phyloP scores from a whole-genome alignment of 208 protist species.

The Leptomonas seymouri region DNA sequence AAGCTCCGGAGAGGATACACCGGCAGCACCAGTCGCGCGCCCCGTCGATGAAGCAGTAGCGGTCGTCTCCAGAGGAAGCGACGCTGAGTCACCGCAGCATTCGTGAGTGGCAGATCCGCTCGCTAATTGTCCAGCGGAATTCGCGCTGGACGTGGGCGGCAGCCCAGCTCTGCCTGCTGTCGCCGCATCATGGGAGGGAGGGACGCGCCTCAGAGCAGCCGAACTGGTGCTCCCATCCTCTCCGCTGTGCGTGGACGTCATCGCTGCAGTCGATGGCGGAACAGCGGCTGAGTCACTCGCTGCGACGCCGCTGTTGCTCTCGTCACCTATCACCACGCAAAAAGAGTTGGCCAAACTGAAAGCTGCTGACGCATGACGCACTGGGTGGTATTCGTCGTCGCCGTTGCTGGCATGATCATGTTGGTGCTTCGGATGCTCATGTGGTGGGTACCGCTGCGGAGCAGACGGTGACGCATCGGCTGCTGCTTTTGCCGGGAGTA shows the following conservation, averaged over 20 bases:
- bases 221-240: no score
- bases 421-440: not conserved
- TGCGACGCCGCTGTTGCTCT: not conserved
- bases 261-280: not conserved
- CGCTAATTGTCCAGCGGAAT: not conserved
- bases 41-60: not conserved
- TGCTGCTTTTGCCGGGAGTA: not conserved
- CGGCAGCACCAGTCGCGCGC: not conserved
- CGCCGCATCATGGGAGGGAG: no score
- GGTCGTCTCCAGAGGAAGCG: not conserved
- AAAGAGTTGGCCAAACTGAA: constrained; percentile 25
- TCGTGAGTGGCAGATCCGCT: not conserved
- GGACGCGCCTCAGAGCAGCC: no score
- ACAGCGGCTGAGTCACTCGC: not conserved
- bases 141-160: not conserved
- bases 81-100: constrained; percentile 1
- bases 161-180: not conserved
- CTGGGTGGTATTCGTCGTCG: not conserved
- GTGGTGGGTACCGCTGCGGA: no score
- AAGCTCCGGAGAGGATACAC: not conserved
- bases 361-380: constrained; percentile 14
- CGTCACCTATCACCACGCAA: not conserved
- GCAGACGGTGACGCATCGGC: no score
- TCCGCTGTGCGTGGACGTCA: no score
- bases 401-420: not conserved